Base-by-base conservation (phyloP, 2,329 filamentous ascomycete species). In the Pseudonectria buxi region DNA sequence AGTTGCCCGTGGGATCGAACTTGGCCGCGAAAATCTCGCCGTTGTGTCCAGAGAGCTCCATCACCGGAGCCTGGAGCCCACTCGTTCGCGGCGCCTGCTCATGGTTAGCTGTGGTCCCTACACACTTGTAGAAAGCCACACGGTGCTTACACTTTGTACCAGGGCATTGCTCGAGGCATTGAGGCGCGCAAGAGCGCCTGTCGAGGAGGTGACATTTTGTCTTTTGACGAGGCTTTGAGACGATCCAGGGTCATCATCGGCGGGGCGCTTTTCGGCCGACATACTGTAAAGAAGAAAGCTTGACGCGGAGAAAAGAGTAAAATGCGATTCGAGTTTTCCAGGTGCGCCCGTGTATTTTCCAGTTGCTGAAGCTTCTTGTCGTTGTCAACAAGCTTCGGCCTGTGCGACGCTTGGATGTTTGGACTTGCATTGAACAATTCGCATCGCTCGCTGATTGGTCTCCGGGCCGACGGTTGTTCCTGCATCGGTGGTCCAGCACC, bases 251-350 rank as follows among this genome's bases (percentile, higher is more conserved):
- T 86, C 83, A 50, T 84, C 83, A 43, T 85, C 81, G n/a, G 89
- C 88, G 40, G 88, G 84, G 57, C 92, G 79, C 68, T 98, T 96
- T 64, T 94, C 89, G 44, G 84, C 76, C 24, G 88, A 87, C 89
- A 95, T 95, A 40, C n/a, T 57, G 50, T 26, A 14, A 32, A 13
- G 18, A 4, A 32, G 26, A 15, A 12, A 24, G 30, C 28, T n/a
- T 12, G 22, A 11, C 30, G 10, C 4, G 25, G 13, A 14, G 2
- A 6, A 11, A 24, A 4, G 2, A 7, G 6, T 4, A 4, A 12
- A 30, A 37, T 16, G 43, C 36, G 43, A 52, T 35, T 18, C 33
- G 10, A 11, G 13, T 32, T 40, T 32, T 37, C 14, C 11, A 24
- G 29, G 37, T 37, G 40, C 44, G 37, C 37, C 26, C 12, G 28